Base-by-base conservation (phyloP, 2,329 filamentous ascomycete genomes). In the Trichoderma atrobrunneum region DNA sequence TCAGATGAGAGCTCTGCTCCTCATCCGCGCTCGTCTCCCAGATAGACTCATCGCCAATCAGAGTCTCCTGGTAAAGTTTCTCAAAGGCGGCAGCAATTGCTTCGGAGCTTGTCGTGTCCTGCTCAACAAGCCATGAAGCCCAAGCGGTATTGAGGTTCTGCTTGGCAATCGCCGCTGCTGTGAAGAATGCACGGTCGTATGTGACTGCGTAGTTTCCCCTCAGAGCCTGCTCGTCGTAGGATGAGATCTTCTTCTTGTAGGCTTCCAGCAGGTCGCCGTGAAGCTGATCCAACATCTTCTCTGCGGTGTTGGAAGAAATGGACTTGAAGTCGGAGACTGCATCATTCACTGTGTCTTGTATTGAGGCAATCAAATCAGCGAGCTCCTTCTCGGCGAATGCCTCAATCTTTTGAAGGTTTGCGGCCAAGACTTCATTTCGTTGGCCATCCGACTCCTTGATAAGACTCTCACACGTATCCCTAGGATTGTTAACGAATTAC, bases 181-280 rank as follows among this genome's bases (percentile, higher is more conserved):
- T 70, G 67, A 70, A 70, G 14, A 70, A 70, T 5, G 67, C 39
- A 39, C 67, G 67, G 57, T 70, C 67, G 39, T 70, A 70, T 26
- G 67, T 70, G n/a, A 70, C 67, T 7, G 67, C 61, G 39, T 70
- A 70, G 16, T 70, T 70, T 54, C 67, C 36, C 8, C n/a, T 11
- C 26, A 70, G 67, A 5, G 67, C 67, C 57, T 70, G 67, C 57
- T 70, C 67, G 39, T 70, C 67, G 48, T 70, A 70, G 12, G 67
- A 61, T 18, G 67, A 26, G 7, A 70, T 54, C 30, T 70, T 70
- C 67, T 70, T 70, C 57, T 70, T 70, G 30, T 70, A 70, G 16
- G 21, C 57, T 18, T 70, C 67, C 3, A 70, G 67, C 57, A 70
- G 34, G 30, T 70, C 67, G 7, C 67, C 67, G 28, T 70, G 67